phyloP scores from a whole-genome alignment of 2,329 filamentous ascomycete genomes.

The Talaromyces verruculosus region DNA sequence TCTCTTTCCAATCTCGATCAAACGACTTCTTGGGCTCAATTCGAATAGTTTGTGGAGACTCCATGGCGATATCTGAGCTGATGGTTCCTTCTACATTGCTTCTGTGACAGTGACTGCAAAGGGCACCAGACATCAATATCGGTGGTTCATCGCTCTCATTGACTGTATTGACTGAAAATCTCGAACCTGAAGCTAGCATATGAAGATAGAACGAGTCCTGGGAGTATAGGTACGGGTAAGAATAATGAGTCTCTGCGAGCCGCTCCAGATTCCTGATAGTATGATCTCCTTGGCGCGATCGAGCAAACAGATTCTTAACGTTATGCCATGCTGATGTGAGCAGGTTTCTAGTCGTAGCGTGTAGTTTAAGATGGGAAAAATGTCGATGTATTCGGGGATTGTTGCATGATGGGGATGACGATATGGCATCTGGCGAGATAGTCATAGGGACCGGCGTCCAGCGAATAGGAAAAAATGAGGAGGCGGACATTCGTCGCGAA shows the following conservation, averaged over 20 bases:
- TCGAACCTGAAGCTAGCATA: background rate
- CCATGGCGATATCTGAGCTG: constrained; percentile 14
- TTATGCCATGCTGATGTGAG: constrained; percentile 5
- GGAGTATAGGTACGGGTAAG: constrained; percentile 1
- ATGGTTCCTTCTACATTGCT: constrained; percentile 8
- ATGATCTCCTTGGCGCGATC: background rate
- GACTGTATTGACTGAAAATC: background rate
- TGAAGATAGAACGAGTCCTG: background rate
- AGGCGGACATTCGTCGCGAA: constrained; percentile 19
- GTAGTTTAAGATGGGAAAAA: background rate
- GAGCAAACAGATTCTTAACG: background rate
- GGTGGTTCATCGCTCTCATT: background rate
- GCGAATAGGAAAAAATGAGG: constrained; percentile 19
- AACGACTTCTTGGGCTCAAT: constrained; percentile 18
- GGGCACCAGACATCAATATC: constrained; percentile 14
- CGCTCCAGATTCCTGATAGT: background rate
- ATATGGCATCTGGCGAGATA: background rate
- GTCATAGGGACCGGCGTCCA: constrained; percentile 17
- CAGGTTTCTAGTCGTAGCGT: background rate
- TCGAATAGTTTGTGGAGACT: background rate
- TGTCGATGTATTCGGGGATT: background rate
- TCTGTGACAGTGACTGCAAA: constrained; percentile 16
- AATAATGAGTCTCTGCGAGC: constrained; percentile 1
- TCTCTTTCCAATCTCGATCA: constrained; percentile 22
- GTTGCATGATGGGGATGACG: constrained; percentile 13